phyloP scores from a whole-genome alignment of 2,329 filamentous ascomycete genomes.

The Dryadomyces quercus-mongolicae region DNA sequence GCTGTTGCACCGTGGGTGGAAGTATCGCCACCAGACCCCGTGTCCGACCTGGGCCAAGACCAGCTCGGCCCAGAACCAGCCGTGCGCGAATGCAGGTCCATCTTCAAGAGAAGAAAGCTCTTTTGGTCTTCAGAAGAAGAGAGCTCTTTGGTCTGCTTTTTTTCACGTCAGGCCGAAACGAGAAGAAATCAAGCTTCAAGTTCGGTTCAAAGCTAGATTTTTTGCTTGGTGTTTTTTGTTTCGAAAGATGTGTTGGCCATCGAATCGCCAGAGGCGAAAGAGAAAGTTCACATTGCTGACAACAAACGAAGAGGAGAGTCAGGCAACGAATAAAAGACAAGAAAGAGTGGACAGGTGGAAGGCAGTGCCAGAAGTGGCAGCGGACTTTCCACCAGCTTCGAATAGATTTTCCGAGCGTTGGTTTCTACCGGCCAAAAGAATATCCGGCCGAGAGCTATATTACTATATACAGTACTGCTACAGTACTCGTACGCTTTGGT shows the following conservation, averaged over 20 bases:
- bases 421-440: background rate
- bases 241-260: background rate
- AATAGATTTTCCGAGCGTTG: background rate
- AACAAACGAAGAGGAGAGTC: background rate
- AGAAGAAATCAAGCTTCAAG: background rate
- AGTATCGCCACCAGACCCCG: background rate
- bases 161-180: background rate
- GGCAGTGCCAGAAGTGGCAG: background rate
- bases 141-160: background rate
- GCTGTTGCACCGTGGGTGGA: background rate
- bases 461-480: no score
- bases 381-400: conserved; percentile 1
- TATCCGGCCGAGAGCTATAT: no score
- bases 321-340: background rate
- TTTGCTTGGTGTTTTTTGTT: background rate
- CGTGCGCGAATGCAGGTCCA: conserved; percentile 5
- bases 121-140: no score
- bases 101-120: no score
- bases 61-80: conserved; percentile 1
- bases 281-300: background rate
- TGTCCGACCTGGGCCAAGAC: conserved; percentile 1
- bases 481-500: no score
- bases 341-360: background rate
- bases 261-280: background rate
- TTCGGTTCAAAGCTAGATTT: background rate